Evolutionary conservation across 371 early-diverging fungal species (phyloP), one percentile per base, ranked within the genome.

Genomic region (Mucor saturninus): DNA sequence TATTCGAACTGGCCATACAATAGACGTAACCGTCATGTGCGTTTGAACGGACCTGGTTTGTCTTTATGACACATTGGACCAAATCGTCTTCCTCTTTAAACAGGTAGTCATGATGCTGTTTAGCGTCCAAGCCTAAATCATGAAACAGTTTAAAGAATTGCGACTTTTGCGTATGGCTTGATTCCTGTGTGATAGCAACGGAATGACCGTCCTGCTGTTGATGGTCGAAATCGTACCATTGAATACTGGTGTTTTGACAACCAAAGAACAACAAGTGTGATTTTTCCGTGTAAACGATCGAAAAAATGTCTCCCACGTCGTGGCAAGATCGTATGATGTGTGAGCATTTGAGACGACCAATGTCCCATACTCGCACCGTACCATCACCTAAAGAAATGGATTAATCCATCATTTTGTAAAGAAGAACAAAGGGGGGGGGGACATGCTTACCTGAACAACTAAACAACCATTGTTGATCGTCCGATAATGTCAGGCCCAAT

Each of bases 1-100:
- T 74, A 29, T 65, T 60, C 21, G 85, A 83, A 51, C 88, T 77
- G 15, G 85, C 21, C 39, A 91, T 68, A 56, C 88, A 80, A 64
- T 93, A 91, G 21, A 93, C 86, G 66, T 90, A 91, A 15, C 93
- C 93, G 63, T 86, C 84, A 68, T 93, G 93, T 11, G 90, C 88
- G 76, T 85, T 86, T 13, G 71, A 74, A n/a, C 72, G 67, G 2
- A 89, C 84, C 59, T 77, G 76, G n/a, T 64, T 68, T 32, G 86
- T 83, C 35, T 76, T 79, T 11, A 91, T 83, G 32, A 86, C 79
- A 63, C 79, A 86, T 42, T 80, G 79, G 3, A 77, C 76, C 1
- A 82, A 76, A 45, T 73, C 71, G 30, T 78, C 71, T 50, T 83
- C 83, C 5, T 61, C 62, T 21, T 68, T 65, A 31, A 49, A 11